Conservation (phyloP, 371 early-diverging fungal genomes). For the Syncephalis fuscata region DNA sequence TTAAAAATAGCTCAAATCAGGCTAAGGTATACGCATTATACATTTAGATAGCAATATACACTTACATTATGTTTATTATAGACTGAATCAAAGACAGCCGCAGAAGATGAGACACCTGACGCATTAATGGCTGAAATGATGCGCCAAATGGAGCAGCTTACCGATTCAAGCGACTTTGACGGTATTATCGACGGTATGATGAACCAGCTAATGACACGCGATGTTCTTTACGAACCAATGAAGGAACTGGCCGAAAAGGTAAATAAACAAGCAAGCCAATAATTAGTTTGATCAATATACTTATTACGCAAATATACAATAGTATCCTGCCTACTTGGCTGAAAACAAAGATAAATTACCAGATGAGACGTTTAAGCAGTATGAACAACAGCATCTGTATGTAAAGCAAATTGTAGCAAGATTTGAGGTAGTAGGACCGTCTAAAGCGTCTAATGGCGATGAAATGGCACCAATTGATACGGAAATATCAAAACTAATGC, state of each 20-base stretch:
- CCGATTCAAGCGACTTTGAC: constrained; percentile 67
- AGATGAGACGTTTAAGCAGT: constrained; percentile 47
- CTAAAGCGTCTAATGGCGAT: constrained; percentile 15
- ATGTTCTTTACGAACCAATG: constrained; percentile 86
- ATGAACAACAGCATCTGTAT: constrained; percentile 50
- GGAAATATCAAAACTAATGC: constrained; percentile 75
- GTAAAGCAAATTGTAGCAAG: constrained; percentile 57
- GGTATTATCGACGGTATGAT: constrained; percentile 75
- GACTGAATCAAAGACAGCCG: constrained; percentile 24
- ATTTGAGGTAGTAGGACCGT: constrained; percentile 39
- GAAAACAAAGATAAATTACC: constrained; percentile 48
- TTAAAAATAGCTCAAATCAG: constrained; percentile 66
- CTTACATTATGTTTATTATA: background rate
- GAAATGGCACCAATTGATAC: constrained; percentile 41
- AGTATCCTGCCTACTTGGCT: constrained; percentile 77
- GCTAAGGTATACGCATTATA: constrained; percentile 41
- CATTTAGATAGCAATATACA: background rate
- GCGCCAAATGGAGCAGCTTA: constrained; percentile 72
- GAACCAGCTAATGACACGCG: constrained; percentile 80
- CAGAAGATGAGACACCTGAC: constrained; percentile 40
- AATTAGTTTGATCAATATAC: too few relatives aligned
- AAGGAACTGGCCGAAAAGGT: constrained; percentile 63
- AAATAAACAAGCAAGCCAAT: too few relatives aligned
- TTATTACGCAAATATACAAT: constrained; percentile 2
- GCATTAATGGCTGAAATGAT: constrained; percentile 77